phyloP scores from a whole-genome alignment of 768 basidiomycete species.

The Boletus rubescentipes region DNA sequence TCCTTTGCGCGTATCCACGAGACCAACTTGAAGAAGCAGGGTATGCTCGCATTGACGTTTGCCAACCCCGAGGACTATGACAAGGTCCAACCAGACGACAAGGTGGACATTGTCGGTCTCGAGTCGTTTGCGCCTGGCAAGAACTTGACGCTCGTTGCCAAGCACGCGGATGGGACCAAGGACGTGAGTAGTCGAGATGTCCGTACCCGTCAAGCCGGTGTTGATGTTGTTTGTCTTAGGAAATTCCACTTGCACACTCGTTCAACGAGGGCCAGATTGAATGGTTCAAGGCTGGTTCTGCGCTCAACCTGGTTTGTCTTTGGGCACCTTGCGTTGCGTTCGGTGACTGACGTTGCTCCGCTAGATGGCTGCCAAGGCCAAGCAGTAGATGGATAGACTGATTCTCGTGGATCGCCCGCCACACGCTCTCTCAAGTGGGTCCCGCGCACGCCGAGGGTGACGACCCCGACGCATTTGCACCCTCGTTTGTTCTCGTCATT shows the following conservation, averaged over 20 bases:
- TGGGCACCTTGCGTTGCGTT: background rate
- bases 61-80: conserved; percentile 92
- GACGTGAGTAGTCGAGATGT: conserved; percentile 44
- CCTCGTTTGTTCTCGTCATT: too few species aligned
- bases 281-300: conserved; percentile 98
- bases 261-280: conserved; percentile 98
- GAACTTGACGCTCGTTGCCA: conserved; percentile 78
- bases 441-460: too few species aligned
- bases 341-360: conserved; percentile 1
- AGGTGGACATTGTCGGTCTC: conserved; percentile 85
- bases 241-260: conserved; percentile 81
- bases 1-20: conserved; percentile 98
- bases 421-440: background rate
- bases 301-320: conserved; percentile 78
- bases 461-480: too few species aligned
- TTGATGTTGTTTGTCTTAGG: conserved; percentile 37
- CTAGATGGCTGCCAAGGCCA: conserved; percentile 71
- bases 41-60: conserved; percentile 96
- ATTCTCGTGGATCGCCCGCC: background rate
- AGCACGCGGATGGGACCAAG: conserved; percentile 78
- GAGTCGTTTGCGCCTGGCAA: conserved; percentile 89
- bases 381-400: conserved; percentile 33
- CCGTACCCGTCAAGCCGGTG: background rate
- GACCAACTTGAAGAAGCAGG: conserved; percentile 99
- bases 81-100: conserved; percentile 83